A percentile compares a stretch with the other conserved stretches of the same genome.
Conservation (phyloP, 2,329 filamentous ascomycete genomes). For the Ophidiomyces ophidiicola region DNA sequence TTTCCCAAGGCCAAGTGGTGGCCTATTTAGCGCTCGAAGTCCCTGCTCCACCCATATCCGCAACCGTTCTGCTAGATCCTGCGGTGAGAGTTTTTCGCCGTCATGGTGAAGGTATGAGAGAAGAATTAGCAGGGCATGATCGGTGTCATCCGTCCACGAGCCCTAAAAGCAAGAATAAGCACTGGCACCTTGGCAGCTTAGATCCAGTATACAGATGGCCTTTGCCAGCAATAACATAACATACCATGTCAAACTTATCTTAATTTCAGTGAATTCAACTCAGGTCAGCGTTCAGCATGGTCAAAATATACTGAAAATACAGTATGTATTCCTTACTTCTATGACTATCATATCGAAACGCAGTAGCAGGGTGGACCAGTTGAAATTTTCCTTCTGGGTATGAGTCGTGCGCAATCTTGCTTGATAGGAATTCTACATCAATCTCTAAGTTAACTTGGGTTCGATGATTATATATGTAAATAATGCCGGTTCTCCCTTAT, state of each 20-base stretch:
- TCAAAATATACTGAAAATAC: too few relatives aligned
- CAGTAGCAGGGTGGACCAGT: conserved; percentile 14
- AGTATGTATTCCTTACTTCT: conserved; percentile 14
- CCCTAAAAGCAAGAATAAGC: conserved; percentile 16
- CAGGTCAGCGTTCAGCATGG: neutral
- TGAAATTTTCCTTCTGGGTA: conserved; percentile 16
- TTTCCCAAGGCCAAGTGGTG: conserved; percentile 39
- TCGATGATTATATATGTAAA: neutral
- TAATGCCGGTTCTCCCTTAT: neutral
- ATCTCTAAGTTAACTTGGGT: neutral
- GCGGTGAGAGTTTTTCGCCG: conserved; percentile 27
- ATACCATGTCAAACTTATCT: conserved; percentile 26
- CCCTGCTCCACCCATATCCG: conserved; percentile 39
- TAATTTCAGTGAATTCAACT: neutral
- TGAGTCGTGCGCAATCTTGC: conserved; percentile 10
- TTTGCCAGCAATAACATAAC: neutral
- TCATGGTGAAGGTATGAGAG: conserved; percentile 39
- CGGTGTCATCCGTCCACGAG: conserved; percentile 46
- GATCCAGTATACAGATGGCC: too few relatives aligned
- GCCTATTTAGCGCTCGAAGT: conserved; percentile 36
- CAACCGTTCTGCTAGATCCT: conserved; percentile 37
- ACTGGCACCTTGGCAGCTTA: neutral
- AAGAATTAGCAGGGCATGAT: conserved; percentile 41
- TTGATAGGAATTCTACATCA: conserved; percentile 15
- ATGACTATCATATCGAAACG: conserved; percentile 16